A percentile compares a stretch with the other conserved stretches of the same genome.
Evolutionary conservation across 176 grass and related monocot species (phyloP).

Genomic region (Musa beccarii): DNA sequence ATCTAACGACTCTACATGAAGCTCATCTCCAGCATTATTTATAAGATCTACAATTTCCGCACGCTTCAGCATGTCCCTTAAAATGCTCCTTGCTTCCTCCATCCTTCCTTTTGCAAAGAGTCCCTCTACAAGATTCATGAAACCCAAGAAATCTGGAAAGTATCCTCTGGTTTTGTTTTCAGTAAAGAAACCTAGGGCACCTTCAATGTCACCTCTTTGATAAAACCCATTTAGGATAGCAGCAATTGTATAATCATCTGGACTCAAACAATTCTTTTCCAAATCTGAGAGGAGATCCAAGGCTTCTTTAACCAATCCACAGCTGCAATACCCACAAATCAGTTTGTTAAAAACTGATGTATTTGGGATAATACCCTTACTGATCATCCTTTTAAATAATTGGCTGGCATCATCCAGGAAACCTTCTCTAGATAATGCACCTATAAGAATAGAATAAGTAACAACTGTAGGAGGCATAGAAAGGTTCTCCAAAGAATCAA

Average conservation of each 20-base stretch:
- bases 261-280: slow-evolving; percentile 34
- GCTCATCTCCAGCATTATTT: slow-evolving; percentile 55
- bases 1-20: slow-evolving; percentile 48
- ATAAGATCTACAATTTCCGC: slow-evolving; percentile 47
- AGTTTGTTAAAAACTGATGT: slow-evolving; percentile 57
- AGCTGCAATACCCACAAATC: slow-evolving; percentile 68
- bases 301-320: slow-evolving; percentile 59
- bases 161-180: slow-evolving; percentile 38
- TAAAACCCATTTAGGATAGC: slow-evolving; percentile 59
- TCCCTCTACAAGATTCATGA: slow-evolving; percentile 60
- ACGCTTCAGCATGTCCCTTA: slow-evolving; percentile 71
- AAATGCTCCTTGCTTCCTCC: slow-evolving; percentile 71
- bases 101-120: slow-evolving; percentile 81
- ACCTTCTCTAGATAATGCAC: slow-evolving; percentile 82
- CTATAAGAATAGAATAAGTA: slow-evolving; percentile 72
- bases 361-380: slow-evolving; percentile 51
- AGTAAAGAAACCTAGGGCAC: slow-evolving; percentile 54
- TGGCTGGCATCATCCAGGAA: slow-evolving; percentile 59
- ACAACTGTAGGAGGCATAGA: slow-evolving; percentile 43
- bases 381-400: slow-evolving; percentile 64
- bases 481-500: slow-evolving; percentile 63
- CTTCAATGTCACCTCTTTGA: slow-evolving; percentile 61
- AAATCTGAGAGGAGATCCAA: slow-evolving; percentile 50
- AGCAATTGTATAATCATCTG: slow-evolving; percentile 71
- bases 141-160: slow-evolving; percentile 75